Evolutionary conservation across 805 yeast genomes (phyloP), one percentile per base, ranked within the genome.

Genomic region (Wickerhamomyces subpelliculosus): DNA sequence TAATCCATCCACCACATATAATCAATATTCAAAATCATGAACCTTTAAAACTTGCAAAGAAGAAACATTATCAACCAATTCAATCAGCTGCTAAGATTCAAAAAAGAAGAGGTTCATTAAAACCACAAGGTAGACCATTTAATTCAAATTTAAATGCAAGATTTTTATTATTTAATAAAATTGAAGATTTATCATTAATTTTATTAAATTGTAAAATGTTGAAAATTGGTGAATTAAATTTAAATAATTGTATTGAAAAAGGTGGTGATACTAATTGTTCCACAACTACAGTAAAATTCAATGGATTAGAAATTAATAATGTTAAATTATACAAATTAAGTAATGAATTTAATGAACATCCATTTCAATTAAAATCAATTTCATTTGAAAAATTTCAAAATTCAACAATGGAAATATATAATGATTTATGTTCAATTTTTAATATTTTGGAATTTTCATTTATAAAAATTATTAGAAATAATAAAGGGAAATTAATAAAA

Each of bases 391-490:
- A 51, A 45, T 32, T 39, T 49, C 45, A 49, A 45, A 41, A 34
- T 55, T 12, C 51, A 51, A 38, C 46, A 46, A 32, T 24, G 14
- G 18, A 14, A 11, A 43, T 53, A 11, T 41, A 44, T 27, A 31
- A 41, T 14, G 52, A 51, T 6, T 37, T 54, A 8, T 48, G 54
- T 33, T 25, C 36, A 2, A 30, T 40, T 13, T 52, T 51, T 28
- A 24, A 44, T 5, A 38, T 45, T 10, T 25, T 38, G 2, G 46
- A 45, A 3, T 52, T 67, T 35, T 52, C 57, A 4, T 67, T 66
- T 35, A 60, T 65, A 10, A 61, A 62, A 39, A 57, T 65, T 16
- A 58, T 64, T 21, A 54, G 73, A 47, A 65, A 64, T 38, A 58
- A 55, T 29, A 57, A 56, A 34, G 71, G 72, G 1, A 56, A 54